Base-by-base conservation (phyloP, 2,329 filamentous ascomycete genomes). In the Erysiphe neolycopersici region DNA sequence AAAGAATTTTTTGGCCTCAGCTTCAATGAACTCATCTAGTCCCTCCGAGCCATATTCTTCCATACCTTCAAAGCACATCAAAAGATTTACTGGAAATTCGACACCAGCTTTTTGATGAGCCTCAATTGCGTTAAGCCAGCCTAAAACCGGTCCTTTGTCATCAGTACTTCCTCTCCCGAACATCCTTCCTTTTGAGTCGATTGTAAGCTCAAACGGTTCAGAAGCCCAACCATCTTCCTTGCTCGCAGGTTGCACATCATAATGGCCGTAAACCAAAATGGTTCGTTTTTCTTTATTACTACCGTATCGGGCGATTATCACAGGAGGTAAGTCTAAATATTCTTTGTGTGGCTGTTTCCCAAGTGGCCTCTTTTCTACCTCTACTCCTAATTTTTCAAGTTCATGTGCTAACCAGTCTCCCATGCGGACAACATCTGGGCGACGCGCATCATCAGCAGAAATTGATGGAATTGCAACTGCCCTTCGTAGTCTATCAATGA, bases 31-130 rank as follows among this genome's bases (percentile, higher is more conserved):
- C 53, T 93, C 87, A 56, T 98, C 89, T 44, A 98, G 69, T 33
- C 89, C 89, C 59, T 95, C 87, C 0, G 85, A 94, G 42, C 89
- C 89, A 59, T 92, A 93, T 65, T 98, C 89, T 64, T 98, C 89
- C 89, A 98, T 98, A 41, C 89, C 89, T 68, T 98, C 89, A 54
- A 98, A 95, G 68, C 89, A 98, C 82, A 94, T 95, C 50, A 98
- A 73, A 51, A 98, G 69, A 65, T 98, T 98, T 57, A 98, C 89
- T 9, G 89, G 89, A 59, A 98, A 83, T 43, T 94, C 87, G 39
- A 95, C 67, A 45, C 82, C 82, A 32, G 85, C 84, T 67, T 91
- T 89, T 62, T 93, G 78, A 66, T 98, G 89, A 37, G 89, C 85
- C 64, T 98, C 85, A 51, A 98, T 95, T 52, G 85, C 85, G 59